Conservation (phyloP, 495 filamentous ascomycete genomes). For the Aspergillus hancockii region DNA sequence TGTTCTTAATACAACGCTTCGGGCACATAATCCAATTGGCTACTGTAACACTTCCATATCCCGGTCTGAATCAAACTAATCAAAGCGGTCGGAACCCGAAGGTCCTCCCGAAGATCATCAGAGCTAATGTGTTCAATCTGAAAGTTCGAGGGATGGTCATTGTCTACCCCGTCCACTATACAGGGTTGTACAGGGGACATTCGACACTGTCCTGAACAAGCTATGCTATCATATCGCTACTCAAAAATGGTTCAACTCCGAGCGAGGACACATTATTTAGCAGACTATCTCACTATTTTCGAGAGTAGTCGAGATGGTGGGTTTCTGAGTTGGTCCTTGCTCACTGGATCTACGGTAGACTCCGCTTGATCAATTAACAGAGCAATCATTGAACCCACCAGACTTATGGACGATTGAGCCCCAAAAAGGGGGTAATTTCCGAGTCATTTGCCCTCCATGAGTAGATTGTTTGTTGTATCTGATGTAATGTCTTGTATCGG, state of each 20-base stretch:
- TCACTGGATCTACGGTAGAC: slow-evolving; percentile 16
- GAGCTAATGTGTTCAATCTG: too few relatives aligned
- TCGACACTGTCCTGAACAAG: background rate
- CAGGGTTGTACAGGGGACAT: background rate
- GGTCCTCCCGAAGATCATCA: too few relatives aligned
- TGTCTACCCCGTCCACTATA: background rate
- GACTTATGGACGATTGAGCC: background rate
- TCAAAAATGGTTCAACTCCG: background rate
- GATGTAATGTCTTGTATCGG: background rate
- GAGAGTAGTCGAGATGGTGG: slow-evolving; percentile 7
- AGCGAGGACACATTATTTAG: background rate
- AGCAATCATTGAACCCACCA: slow-evolving; percentile 3
- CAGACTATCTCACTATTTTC: slow-evolving; percentile 1
- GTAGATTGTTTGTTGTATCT: background rate
- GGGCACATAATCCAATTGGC: too few relatives aligned
- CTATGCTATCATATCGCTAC: background rate
- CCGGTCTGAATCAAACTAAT: too few relatives aligned
- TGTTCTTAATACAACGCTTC: too few relatives aligned
- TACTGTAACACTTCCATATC: too few relatives aligned
- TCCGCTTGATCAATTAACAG: slow-evolving; percentile 13
- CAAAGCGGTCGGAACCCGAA: too few relatives aligned
- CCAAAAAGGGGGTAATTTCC: background rate
- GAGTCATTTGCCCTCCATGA: background rate
- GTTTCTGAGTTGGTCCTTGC: slow-evolving; percentile 16
- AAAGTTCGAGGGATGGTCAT: background rate